Evolutionary conservation across 768 basidiomycete species (phyloP).

Genomic region (Ramaria rubella): DNA sequence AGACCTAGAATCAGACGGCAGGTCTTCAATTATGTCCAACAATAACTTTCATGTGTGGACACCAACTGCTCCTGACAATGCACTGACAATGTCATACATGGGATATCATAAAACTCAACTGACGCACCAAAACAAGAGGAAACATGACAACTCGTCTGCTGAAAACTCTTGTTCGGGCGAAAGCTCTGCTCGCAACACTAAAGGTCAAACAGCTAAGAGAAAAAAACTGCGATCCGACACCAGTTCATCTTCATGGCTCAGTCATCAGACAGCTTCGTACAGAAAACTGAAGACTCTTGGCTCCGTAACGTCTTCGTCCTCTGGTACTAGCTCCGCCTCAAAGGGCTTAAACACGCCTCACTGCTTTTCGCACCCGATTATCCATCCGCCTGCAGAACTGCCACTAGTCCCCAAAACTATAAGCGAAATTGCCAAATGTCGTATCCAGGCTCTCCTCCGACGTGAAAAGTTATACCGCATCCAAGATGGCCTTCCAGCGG

Average conservation of each 20-base stretch:
- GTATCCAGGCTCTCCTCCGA: conserved; percentile 35
- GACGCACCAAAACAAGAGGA: background rate
- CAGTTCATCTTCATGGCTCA: background rate
- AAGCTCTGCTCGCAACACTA: background rate
- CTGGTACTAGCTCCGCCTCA: background rate
- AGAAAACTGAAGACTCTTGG: background rate
- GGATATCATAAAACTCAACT: background rate
- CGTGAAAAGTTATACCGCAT: conserved; percentile 35
- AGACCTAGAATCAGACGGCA: no score
- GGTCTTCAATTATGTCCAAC: no score
- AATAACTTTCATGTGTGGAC: background rate
- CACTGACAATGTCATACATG: background rate
- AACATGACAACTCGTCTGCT: background rate
- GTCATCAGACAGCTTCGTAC: background rate
- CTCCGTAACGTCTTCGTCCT: background rate
- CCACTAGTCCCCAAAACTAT: conserved; percentile 26
- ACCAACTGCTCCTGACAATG: background rate
- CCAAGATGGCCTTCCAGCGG: conserved; percentile 28
- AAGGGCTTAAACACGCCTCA: background rate
- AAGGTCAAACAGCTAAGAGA: background rate
- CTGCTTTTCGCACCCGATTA: conserved; percentile 31
- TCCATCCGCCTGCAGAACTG: conserved; percentile 43
- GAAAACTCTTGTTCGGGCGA: background rate
- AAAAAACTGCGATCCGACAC: background rate
- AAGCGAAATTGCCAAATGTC: conserved; percentile 39